Evolutionary conservation across 805 yeast genomes (phyloP), one percentile per base, ranked within the genome.

Genomic region (Candida jianshihensis): DNA sequence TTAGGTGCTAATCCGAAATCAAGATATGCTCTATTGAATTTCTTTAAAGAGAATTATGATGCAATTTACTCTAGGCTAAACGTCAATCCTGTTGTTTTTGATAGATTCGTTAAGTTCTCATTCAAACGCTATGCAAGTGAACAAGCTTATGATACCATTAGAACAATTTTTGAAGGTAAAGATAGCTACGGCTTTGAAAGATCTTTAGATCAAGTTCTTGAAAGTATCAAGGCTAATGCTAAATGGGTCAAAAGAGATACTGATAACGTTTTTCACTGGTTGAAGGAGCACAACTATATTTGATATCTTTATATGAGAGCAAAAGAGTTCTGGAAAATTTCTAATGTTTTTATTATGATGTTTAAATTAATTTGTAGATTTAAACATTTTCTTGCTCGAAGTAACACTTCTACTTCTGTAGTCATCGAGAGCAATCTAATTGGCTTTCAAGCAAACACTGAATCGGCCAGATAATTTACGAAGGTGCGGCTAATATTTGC

Each of bases 21-120:
- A 56, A 66, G 80, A 41, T 70, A 70, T 43, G 68, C 72, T 9
- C 64, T 82, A 51, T 89, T 88, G 85, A 41, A 56, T 14, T 90
- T 94, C 88, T 50, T 78, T 47, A 66, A 71, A 46, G 53, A 43
- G 8, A 79, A 89, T 59, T 90, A 92, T 84, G 85, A 75, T 37
- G 70, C 64, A 16, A 54, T 90, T 42, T 63, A 62, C 50, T 66
- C 73, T 49, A 65, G 73, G 47, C 70, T 87, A 56, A 95, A 96
- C 27, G 81, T 89, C 15, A 81, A 85, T 20, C 71, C 79, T 42
- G 71, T 86, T 20, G 78, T 88, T 78, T 70, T 89, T 51, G 82
- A 89, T 26, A 68, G 79, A 30, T 78, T 92, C 40, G 81, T 90
- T 31, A 69, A 71, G 25, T 49, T 81, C 34, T 66, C 80, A 26